Percentiles rank a stretch among this genome's conserved stretches.
These are phyloP conservation scores for Chondrus crispus DNA, from an alignment of 23 red algal species.

Conservation along the genomic window DNA sequence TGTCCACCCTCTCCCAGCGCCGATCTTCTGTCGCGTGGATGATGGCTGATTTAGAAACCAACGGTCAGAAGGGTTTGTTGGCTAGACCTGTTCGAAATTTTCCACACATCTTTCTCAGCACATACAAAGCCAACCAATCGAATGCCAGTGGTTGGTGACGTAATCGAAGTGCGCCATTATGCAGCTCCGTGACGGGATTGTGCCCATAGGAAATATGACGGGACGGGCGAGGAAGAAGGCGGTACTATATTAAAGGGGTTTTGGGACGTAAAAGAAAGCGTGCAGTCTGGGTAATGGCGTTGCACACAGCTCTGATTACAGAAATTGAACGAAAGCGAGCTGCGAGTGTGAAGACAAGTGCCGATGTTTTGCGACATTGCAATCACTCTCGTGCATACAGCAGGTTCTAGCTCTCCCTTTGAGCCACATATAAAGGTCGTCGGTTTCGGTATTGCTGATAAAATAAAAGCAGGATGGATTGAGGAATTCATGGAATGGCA, in stretches of 20 bases:
- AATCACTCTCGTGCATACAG: neutral
- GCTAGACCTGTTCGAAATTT: neutral
- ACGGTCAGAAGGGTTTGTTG: neutral
- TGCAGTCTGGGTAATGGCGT: neutral
- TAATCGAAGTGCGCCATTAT: neutral
- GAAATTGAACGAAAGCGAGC: neutral
- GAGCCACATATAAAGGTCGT: neutral
- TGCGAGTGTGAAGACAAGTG: neutral
- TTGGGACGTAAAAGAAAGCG: neutral
- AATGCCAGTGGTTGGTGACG: neutral
- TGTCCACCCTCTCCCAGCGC: neutral
- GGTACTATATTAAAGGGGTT: neutral
- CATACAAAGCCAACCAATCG: neutral
- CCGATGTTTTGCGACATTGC: neutral
- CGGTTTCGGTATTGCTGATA: no score
- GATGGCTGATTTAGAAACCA: neutral
- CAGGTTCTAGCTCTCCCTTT: neutral
- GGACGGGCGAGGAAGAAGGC: no score
- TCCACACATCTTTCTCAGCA: neutral
- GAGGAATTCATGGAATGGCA: neutral
- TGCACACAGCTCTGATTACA: neutral
- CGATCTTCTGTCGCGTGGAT: neutral
- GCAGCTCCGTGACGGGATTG: no score
- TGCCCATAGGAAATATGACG: no score
- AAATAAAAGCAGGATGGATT: neutral